Conservation (phyloP, 768 basidiomycete species). For the Obba rivulosa region DNA sequence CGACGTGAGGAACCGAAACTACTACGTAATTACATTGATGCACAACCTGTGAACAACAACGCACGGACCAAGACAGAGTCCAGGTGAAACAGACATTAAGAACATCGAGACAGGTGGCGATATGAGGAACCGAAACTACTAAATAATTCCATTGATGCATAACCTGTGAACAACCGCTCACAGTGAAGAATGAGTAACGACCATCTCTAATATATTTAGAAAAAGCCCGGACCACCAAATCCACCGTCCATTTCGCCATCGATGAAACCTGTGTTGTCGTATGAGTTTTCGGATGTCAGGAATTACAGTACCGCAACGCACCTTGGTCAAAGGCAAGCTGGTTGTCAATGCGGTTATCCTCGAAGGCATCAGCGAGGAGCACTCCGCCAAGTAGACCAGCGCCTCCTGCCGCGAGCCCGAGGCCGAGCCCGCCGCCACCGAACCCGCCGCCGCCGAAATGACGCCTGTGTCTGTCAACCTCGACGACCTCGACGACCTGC, state of each 20-base stretch:
- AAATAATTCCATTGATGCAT: too few species aligned
- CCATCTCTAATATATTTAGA: background rate
- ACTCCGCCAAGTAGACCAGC: conserved; percentile 64
- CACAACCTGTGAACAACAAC: too few species aligned
- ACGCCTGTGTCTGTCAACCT: too few species aligned
- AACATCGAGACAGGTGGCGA: too few species aligned
- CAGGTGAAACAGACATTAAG: too few species aligned
- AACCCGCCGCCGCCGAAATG: background rate
- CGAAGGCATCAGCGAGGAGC: conserved; percentile 47
- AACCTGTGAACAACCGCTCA: too few species aligned
- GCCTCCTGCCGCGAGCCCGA: conserved; percentile 34
- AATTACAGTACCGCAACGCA: background rate
- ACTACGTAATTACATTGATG: too few species aligned
- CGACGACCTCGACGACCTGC: too few species aligned
- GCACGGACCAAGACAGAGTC: too few species aligned
- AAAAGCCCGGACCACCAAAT: background rate
- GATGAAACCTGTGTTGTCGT: background rate
- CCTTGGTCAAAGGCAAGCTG: background rate
- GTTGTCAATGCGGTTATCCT: conserved; percentile 24
- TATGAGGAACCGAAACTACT: too few species aligned
- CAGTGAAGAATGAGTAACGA: background rate
- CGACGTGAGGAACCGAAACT: too few species aligned
- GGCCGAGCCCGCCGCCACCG: background rate
- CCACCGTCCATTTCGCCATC: background rate
- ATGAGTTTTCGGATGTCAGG: background rate